Evolutionary conservation across 768 basidiomycete genomes (phyloP).

Genomic region (Serendipita sp.): DNA sequence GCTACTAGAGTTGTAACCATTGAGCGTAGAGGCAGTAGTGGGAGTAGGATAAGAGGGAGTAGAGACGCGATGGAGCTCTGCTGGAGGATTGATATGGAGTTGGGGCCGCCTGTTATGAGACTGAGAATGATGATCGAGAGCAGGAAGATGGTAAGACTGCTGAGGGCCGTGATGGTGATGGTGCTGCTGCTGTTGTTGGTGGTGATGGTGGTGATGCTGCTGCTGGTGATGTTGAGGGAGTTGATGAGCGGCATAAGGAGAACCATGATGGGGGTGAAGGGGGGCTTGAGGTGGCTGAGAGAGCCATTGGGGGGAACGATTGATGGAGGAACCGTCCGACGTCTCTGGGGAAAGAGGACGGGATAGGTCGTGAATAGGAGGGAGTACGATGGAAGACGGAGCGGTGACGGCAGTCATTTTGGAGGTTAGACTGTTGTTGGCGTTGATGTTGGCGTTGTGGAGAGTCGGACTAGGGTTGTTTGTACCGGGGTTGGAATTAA

Average conservation of each 20-base stretch:
- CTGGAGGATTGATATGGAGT: background rate
- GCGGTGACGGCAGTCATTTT: background rate
- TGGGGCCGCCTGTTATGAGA: conserved; percentile 26
- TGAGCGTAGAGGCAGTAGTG: background rate
- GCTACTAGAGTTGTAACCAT: background rate
- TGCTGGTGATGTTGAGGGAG: conserved; percentile 21
- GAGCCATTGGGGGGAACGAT: conserved; percentile 34
- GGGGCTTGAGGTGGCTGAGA: conserved; percentile 25
- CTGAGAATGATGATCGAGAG: conserved; percentile 31
- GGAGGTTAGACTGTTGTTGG: background rate
- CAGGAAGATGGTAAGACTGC: conserved; percentile 34
- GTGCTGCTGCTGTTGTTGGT: conserved; percentile 16
- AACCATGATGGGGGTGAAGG: conserved; percentile 31
- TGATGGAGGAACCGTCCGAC: conserved; percentile 23
- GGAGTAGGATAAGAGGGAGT: background rate
- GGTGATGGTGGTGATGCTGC: conserved; percentile 34
- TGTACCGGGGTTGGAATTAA: too few species aligned
- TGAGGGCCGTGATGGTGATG: conserved; percentile 36
- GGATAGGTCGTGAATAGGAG: conserved; percentile 45
- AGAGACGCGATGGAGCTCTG: background rate
- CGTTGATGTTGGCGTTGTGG: background rate
- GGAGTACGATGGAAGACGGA: conserved; percentile 7
- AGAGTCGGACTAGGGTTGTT: too few species aligned
- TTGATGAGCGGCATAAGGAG: conserved; percentile 17
- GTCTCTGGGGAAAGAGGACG: conserved; percentile 26